Evolutionary conservation across 768 basidiomycete genomes (phyloP), one percentile per base, ranked within the genome.

Genomic region (Suillus cothurnatus): DNA sequence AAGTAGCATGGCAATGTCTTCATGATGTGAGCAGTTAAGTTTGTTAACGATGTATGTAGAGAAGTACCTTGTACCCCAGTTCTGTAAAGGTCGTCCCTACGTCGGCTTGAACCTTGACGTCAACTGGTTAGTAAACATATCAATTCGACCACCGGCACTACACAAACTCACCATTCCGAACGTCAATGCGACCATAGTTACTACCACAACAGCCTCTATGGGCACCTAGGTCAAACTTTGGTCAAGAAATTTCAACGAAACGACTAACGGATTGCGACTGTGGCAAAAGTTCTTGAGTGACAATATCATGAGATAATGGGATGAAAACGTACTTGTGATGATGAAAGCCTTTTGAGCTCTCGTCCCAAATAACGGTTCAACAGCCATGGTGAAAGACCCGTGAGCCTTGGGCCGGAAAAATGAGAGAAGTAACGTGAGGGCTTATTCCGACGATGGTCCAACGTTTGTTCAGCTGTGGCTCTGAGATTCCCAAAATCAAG

Each of bases 1-100:
- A 95, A 86, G 74, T 94, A 95, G 76, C 93, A 94, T 67, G 92
- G 89, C 61, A 94, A 74, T 15, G 93, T 94, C 89, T 92, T 61
- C 17, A 49, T 59, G 23, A 61, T 21, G 41, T 75, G 66, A 67
- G 65, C 61, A 52, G 64, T 61, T 64, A 41, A 68, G 9, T 39
- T n/a, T 38, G 49, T 21, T 8, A 4, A 36, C 9, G 6, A 36
- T 41, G 41, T 45, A 53, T 62, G 21, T 55, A 38, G 17, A 21
- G 38, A 50, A 26, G 19, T 67, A 86, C 90, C 79, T 89, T 90
- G 78, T 88, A 90, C 68, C 77, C 71, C 11, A 32, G n/a, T 3
- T 11, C 1, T 39, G 69, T 65, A 26, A 77, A 71, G 23, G 12
- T 58, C 8, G 64, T 4, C 7, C 75, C 73, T 17, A 71, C 62